Conservation (phyloP, 1,284 basidiomycete genomes). For the Ustilago vetiveriae region DNA sequence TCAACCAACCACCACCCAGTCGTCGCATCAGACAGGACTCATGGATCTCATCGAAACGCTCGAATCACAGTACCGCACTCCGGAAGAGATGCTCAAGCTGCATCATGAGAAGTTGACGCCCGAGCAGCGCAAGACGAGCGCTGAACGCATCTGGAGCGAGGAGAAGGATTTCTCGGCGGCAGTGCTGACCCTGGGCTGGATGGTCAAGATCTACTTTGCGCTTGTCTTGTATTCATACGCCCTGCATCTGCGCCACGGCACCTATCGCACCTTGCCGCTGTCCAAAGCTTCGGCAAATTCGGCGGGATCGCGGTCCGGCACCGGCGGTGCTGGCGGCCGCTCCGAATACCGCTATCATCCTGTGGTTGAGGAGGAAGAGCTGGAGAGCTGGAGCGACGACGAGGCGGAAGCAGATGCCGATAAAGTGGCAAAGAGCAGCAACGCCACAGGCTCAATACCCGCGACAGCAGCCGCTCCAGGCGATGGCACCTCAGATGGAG, state of each 20-base stretch:
- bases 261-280: slow-evolving; percentile 83
- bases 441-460: slow-evolving; percentile 12
- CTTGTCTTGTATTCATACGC: slow-evolving; percentile 92
- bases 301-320: slow-evolving; percentile 43
- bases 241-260: slow-evolving; percentile 87
- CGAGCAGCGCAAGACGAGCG: slow-evolving; percentile 63
- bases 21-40: slow-evolving; percentile 60
- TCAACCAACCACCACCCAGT: slow-evolving; percentile 47
- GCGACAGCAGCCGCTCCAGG: neutral
- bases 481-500: slow-evolving; percentile 7
- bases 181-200: slow-evolving; percentile 84
- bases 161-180: slow-evolving; percentile 84
- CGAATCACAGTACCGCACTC: slow-evolving; percentile 59
- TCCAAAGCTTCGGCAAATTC: slow-evolving; percentile 72
- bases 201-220: slow-evolving; percentile 94
- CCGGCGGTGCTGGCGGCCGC: slow-evolving; percentile 17
- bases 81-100: slow-evolving; percentile 54
- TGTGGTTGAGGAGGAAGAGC: slow-evolving; percentile 49
- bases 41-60: slow-evolving; percentile 66
- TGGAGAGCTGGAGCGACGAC: slow-evolving; percentile 56
- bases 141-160: slow-evolving; percentile 77
- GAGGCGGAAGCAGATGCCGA: slow-evolving; percentile 28
- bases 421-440: neutral
- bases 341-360: slow-evolving; percentile 50
- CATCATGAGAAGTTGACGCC: slow-evolving; percentile 66